Conservation (phyloP, 148 eudicot species). For the Amaranthus palmeri region DNA sequence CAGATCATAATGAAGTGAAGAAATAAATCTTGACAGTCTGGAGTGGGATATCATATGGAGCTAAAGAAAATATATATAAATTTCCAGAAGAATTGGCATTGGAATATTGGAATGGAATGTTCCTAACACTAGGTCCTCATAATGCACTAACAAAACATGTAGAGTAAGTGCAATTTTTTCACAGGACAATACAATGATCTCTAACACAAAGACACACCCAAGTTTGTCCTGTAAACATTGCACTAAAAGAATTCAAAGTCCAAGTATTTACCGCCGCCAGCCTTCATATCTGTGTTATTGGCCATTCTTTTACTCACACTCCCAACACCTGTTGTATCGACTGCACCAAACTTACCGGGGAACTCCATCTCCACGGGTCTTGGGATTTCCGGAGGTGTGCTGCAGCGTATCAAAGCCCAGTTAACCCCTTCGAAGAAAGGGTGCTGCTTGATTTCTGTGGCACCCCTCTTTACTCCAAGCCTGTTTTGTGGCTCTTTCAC, state of each 20-base stretch:
- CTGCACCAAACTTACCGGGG: constrained; percentile 40
- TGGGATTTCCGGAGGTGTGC: constrained; percentile 79
- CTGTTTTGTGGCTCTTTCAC: constrained; percentile 77
- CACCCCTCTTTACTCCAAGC: constrained; percentile 74
- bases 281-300: constrained; percentile 36
- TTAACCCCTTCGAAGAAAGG: constrained; percentile 84
- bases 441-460: constrained; percentile 87
- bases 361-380: constrained; percentile 51
- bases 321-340: constrained; percentile 33
- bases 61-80: background rate
- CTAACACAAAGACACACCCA: constrained; percentile 9
- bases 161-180: constrained; percentile 16
- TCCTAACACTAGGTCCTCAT: constrained; percentile 18
- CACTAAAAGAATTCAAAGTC: constrained; percentile 73
- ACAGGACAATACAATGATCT: constrained; percentile 18
- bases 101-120: constrained; percentile 9
- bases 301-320: constrained; percentile 43
- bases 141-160: constrained; percentile 14
- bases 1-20: too few relatives aligned
- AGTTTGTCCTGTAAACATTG: constrained; percentile 10
- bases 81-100: constrained; percentile 16
- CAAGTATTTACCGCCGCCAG: constrained; percentile 58
- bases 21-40: too few relatives aligned
- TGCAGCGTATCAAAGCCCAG: constrained; percentile 83
- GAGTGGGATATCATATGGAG: background rate